Evolutionary conservation across 2,329 filamentous ascomycete genomes (phyloP).

Genomic region (Thyridium curvatum): DNA sequence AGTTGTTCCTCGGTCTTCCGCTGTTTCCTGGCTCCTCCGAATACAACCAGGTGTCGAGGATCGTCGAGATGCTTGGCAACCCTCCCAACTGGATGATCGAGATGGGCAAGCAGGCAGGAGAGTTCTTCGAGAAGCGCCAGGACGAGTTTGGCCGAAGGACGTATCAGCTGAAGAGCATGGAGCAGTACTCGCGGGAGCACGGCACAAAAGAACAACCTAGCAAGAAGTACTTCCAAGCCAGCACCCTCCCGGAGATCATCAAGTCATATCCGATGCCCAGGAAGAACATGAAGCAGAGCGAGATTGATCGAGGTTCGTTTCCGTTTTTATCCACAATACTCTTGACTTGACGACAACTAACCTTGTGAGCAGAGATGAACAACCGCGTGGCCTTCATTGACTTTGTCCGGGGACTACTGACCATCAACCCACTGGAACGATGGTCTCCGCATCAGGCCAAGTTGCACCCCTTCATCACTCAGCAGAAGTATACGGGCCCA

Average conservation of each 20-base stretch:
- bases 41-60: conserved; percentile 96
- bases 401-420: conserved; percentile 88
- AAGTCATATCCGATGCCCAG: conserved; percentile 96
- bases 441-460: conserved; percentile 99
- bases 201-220: conserved; percentile 97
- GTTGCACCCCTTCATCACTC: conserved; percentile 95
- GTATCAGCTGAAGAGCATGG: conserved; percentile 93
- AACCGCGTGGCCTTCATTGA: conserved; percentile 97
- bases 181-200: conserved; percentile 93
- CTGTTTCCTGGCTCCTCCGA: conserved; percentile 96
- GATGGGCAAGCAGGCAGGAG: conserved; percentile 94
- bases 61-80: conserved; percentile 95
- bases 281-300: conserved; percentile 98
- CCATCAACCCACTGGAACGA: conserved; percentile 90
- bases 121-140: conserved; percentile 89
- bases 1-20: conserved; percentile 89
- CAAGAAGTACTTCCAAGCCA: conserved; percentile 98
- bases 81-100: conserved; percentile 99
- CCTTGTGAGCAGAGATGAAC: conserved; percentile 72
- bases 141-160: conserved; percentile 91
- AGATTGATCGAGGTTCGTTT: conserved; percentile 83
- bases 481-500: conserved; percentile 92
- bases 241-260: conserved; percentile 91
- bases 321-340: neutral
- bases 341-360: conserved; percentile 11